Evolutionary conservation across 1,139 yeast genomes (phyloP), one percentile per base, ranked within the genome.

Genomic region (Candida mesenterica): DNA sequence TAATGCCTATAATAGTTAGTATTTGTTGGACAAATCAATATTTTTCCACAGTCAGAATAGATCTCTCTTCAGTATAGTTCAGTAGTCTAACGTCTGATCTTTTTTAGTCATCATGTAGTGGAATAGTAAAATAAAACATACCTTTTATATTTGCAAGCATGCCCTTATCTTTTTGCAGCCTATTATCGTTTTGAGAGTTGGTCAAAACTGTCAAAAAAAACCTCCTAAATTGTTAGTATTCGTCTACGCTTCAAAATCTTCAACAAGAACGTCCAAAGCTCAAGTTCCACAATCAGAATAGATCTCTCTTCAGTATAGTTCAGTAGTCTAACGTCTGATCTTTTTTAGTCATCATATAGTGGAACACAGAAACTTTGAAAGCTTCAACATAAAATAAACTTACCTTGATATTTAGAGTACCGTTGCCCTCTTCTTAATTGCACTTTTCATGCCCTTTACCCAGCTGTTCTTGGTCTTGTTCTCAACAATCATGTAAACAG

Each of bases 381-480:
- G 23, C 7, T 19, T 19, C 9, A 19, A 7, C 23, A 10, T 19
- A 10, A 24, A 18, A 22, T 23, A 27, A 41, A 53, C 46, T 37
- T 43, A 47, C 52, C 50, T 32, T 36, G 34, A 30, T 10, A 19
- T 5, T 24, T 22, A 25, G 14, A 33, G 31, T 19, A 35, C 29
- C 15, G 63, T 57, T 16, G 61, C 62, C 20, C 80, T 78, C 43
- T 74, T 74, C 49, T 77, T 77, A 24, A 85, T 70, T 5, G 84
- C 82, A 43, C 74, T 79, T 26, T 92, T 90, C 31, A 90, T 68
- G 3, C 95, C 96, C 51, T 82, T 82, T 19, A 90, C 82, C 92
- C 96, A 89, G 6, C 85, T 72, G 50, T 82, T 80, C 19, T 65
- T 65, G 33, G 86, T 82, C 48, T 74, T 74, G 45, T 80, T 79